These are phyloP conservation scores for Monosporozyma servazzii DNA, from an alignment of 805 yeast species.

Conservation along the genomic window DNA sequence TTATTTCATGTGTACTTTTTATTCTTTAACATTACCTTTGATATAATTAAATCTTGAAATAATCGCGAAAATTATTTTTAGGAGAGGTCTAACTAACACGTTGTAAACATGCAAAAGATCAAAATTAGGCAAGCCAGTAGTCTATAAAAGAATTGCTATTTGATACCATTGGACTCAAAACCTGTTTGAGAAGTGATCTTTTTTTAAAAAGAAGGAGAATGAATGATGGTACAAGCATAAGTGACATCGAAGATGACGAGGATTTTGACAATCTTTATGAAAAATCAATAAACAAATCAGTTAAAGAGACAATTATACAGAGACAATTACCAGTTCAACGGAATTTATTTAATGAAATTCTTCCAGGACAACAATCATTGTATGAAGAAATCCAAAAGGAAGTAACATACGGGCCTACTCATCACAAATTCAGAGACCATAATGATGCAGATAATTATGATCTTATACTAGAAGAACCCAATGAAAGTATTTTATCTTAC, in stretches of 20 bases:
- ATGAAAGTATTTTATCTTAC: conserved; percentile 31
- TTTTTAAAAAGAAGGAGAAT: conserved; percentile 1
- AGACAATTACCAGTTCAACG: conserved; percentile 29
- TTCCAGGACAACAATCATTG: conserved; percentile 22
- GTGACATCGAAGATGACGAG: conserved; percentile 25
- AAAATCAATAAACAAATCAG: conserved; percentile 27
- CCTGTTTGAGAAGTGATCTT: neutral
- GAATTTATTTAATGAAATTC: conserved; percentile 26
- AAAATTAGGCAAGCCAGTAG: neutral
- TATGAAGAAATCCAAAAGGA: conserved; percentile 33
- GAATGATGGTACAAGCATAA: conserved; percentile 8
- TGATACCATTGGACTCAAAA: neutral
- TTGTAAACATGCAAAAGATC: neutral
- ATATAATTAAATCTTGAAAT: neutral
- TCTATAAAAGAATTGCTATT: neutral
- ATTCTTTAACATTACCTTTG: neutral
- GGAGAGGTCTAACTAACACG: neutral
- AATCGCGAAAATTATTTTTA: neutral
- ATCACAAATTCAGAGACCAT: conserved; percentile 35
- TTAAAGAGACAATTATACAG: conserved; percentile 25
- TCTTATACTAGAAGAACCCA: conserved; percentile 1
- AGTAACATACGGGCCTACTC: conserved; percentile 36
- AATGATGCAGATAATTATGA: neutral
- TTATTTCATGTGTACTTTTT: neutral
- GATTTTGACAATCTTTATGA: conserved; percentile 27